Evolutionary conservation across 257 asterid genomes (phyloP), one percentile per base, ranked within the genome.

Genomic region (Euphrasia confusa): DNA sequence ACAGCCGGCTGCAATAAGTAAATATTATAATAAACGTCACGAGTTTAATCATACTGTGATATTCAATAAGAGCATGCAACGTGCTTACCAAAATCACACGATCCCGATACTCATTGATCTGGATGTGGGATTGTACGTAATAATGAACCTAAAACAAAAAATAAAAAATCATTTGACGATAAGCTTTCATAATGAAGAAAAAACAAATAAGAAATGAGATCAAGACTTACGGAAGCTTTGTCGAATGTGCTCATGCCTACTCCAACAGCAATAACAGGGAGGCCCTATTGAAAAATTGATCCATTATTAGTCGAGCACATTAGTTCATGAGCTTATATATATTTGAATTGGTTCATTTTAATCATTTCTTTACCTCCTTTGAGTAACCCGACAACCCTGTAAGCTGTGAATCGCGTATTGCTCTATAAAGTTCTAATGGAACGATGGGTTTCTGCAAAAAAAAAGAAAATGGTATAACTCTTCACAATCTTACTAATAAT

Each of bases 91-190:
- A 60, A 63, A 85, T 12, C 60, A 82, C 84, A 48, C 90, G 81
- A 67, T 85, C 87, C 69, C 94, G 74, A 61, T 82, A 85, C 69
- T 85, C 94, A 14, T 85, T 85, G 33, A 85, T 73, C 84, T 85
- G 94, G 68, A 85, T 82, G 79, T 85, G 89, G 59, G 94, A 85
- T 68, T 85, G 90, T 26, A 82, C 80, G 47, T 85, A 85, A 68
- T 85, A 82, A 72, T 82, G 79, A 64, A 82, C 84, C 94, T 85
- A 78, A 37, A 49, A 65, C 7, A 54, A 40, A 32, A 40, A 61
- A 21, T 27, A 13, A 28, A 49, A 15, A 49, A 15, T 37, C 42
- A 37, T 37, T 37, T 7, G 42, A 7, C 42, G 9, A 7, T 37
- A 37, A 37, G 42, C 2, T 8, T 37, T 37, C 3, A 9, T 9